phyloP scores from a whole-genome alignment of 768 basidiomycete species.

The Termitomyces sp. region DNA sequence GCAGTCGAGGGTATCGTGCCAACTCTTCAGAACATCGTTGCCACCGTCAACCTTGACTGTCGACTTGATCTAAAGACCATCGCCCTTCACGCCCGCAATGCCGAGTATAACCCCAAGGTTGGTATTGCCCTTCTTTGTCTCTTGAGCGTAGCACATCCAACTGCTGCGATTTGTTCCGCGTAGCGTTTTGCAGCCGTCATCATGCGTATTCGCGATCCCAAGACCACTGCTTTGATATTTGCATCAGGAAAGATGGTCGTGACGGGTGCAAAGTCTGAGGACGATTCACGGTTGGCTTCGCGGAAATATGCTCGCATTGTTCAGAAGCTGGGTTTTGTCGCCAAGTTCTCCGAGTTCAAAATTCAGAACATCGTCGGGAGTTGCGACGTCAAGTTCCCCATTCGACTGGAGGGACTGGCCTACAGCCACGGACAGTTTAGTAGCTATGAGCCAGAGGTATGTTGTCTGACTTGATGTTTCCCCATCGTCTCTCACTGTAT shows the following conservation, averaged over 20 bases:
- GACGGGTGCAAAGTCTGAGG: conserved; percentile 98
- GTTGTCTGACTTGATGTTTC: conserved; percentile 16
- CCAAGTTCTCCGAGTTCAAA: conserved; percentile 99
- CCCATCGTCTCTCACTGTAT: conserved; percentile 7
- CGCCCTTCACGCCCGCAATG: conserved; percentile 94
- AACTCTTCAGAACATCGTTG: conserved; percentile 99
- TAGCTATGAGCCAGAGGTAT: conserved; percentile 94
- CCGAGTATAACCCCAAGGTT: conserved; percentile 99
- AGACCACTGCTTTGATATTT: conserved; percentile 99
- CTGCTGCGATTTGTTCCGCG: conserved; percentile 51
- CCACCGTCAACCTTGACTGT: conserved; percentile 97
- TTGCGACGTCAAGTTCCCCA: conserved; percentile 99
- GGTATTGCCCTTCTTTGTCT: conserved; percentile 40
- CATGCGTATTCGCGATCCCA: conserved; percentile 99
- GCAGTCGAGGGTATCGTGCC: conserved; percentile 98
- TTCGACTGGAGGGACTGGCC: conserved; percentile 93
- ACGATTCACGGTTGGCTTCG: conserved; percentile 93
- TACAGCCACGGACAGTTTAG: conserved; percentile 98
- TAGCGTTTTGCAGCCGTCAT: conserved; percentile 99
- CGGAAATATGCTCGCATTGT: conserved; percentile 99
- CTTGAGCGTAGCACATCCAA: conserved; percentile 48
- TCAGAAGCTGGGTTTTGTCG: conserved; percentile 98
- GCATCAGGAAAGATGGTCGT: conserved; percentile 99
- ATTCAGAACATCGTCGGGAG: conserved; percentile 99
- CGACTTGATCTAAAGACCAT: conserved; percentile 97